phyloP scores from a whole-genome alignment of 345 rosid genomes.

The Eucalyptus shirleyi region DNA sequence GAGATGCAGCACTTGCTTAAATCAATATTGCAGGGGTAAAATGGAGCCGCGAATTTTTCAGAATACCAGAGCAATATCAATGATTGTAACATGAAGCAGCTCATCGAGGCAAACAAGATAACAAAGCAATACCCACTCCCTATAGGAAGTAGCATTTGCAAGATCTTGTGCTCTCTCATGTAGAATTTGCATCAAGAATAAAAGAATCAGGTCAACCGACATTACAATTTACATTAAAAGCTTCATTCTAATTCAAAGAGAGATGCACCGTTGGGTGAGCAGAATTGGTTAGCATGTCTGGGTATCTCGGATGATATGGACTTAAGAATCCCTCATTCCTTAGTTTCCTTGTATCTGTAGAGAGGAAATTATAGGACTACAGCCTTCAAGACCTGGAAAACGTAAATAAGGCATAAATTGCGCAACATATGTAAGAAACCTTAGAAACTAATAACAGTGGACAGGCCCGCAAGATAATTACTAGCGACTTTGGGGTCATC shows the following conservation, averaged over 20 bases:
- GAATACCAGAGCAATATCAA: slow-evolving; percentile 87
- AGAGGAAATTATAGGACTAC: too few species aligned
- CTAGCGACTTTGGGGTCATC: neutral
- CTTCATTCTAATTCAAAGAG: neutral
- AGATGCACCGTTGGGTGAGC: slow-evolving; percentile 86
- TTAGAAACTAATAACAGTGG: neutral
- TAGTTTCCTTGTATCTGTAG: too few species aligned
- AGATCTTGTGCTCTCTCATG: slow-evolving; percentile 92
- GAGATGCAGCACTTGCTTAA: neutral
- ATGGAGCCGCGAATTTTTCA: neutral
- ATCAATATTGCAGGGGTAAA: neutral
- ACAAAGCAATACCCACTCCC: slow-evolving; percentile 95
- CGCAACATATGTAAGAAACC: neutral
- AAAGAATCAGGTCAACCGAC: neutral
- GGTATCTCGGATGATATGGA: slow-evolving; percentile 96
- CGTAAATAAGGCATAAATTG: neutral
- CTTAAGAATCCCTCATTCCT: slow-evolving; percentile 93
- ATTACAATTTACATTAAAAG: neutral
- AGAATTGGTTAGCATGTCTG: slow-evolving; percentile 93
- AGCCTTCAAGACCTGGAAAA: slow-evolving; percentile 90
- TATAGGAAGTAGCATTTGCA: slow-evolving; percentile 88
- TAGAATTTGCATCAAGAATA: neutral
- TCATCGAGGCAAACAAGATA: slow-evolving; percentile 99
- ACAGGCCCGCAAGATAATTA: neutral
- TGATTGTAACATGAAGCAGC: slow-evolving; percentile 94